Evolutionary conservation across 2,329 filamentous ascomycete genomes (phyloP).

Genomic region (Ceratocystis cubensis): DNA sequence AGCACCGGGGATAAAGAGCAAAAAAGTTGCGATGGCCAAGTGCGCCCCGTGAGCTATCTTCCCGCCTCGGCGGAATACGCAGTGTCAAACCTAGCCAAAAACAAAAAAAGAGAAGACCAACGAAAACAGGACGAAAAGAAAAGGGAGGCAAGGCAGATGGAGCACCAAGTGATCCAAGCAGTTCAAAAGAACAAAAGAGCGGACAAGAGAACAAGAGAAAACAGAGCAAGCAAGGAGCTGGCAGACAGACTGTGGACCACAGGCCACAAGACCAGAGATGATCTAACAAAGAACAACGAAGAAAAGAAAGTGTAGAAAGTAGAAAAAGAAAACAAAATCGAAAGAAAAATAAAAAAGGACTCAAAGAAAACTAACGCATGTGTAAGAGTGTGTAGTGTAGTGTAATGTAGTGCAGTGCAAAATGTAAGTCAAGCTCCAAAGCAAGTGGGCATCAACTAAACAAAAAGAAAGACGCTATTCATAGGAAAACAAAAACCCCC

Average conservation of each 20-base stretch:
- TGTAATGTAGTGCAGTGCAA: too few relatives aligned
- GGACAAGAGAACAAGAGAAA: not conserved
- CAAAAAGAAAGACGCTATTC: not conserved
- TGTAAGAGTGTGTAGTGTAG: not conserved
- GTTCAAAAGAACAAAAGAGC: constrained; percentile 4
- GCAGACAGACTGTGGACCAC: not conserved
- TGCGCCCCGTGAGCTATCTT: too few relatives aligned
- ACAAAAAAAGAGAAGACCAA: not conserved
- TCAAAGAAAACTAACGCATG: too few relatives aligned
- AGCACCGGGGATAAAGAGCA: too few relatives aligned
- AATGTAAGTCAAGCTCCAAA: too few relatives aligned
- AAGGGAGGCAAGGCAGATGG: not conserved
- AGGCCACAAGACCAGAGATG: not conserved
- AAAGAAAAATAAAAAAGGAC: not conserved
- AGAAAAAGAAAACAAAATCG: constrained; percentile 9
- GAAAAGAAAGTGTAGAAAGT: not conserved
- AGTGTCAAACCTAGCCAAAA: not conserved
- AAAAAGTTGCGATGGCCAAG: too few relatives aligned
- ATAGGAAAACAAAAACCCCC: constrained; percentile 8
- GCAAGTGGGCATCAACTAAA: too few relatives aligned
- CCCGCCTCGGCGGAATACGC: not conserved
- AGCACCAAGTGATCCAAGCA: not conserved
- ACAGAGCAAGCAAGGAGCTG: not conserved
- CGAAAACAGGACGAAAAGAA: not conserved
- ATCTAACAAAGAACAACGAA: not conserved